Evolutionary conservation across 1,139 yeast species (phyloP), one percentile per base, ranked within the genome.

Genomic region (Kazachstania sp.): DNA sequence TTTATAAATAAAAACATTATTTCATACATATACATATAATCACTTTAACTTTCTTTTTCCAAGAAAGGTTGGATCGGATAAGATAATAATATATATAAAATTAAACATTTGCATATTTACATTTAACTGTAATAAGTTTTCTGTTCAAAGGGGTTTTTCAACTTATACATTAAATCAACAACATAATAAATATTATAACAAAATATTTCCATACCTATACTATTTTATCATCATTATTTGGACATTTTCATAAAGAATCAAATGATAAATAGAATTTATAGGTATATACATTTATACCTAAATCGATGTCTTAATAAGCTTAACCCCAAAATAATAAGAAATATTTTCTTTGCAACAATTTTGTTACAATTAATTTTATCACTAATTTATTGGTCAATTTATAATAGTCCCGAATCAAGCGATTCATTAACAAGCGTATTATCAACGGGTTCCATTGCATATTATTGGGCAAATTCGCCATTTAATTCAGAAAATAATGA

Each of bases 331-430:
- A 12, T 39, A 26, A 13, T 39, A 12, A 29, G 42, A 39, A 42
- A 34, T 15, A 23, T 45, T 5, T 19, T 45, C 15, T 42, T 37
- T 8, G 40, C 34, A 12, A 15, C 37, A 16, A 7, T 45, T 4
- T 15, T 39, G 2, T 28, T 43, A 16, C 49, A 46, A 15, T 12
- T 46, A 13, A 19, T 37, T 5, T 12, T 43, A n/a, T 46, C 41
- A 8, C 28, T 40, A 20, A 7, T 43, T 6, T 28, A 28, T 32
- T 37, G 32, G 42, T 18, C 42, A 8, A 12, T 29, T 6, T 31
- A 15, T 31, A 39, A 39, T 31, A 19, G 35, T 31, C 35, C 35
- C 1, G 20, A 28, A 19, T 1, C 26, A 12, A 19, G n/a, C 8
- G n/a, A 39, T 19, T 16, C 42, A 4, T 8, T 39, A 19, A 13